These are phyloP conservation scores for Meyerozyma guilliermondii DNA, from an alignment of 1,139 yeast species.

Conservation along the genomic window DNA sequence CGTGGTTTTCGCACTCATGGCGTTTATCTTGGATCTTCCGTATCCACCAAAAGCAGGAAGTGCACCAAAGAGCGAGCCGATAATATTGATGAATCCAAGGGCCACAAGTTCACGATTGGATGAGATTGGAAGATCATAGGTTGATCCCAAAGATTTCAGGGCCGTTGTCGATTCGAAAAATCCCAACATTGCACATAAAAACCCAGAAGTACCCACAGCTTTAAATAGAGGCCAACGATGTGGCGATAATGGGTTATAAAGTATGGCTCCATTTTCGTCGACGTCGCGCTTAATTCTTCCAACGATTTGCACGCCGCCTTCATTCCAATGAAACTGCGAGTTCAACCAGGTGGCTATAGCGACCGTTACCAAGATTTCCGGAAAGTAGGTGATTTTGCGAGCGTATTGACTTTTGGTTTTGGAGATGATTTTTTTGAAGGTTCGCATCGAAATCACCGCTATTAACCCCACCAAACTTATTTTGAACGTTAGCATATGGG, in stretches of 20 bases:
- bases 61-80: constrained; percentile 68
- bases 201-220: constrained; percentile 50
- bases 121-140: constrained; percentile 61
- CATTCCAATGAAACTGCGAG: constrained; percentile 47
- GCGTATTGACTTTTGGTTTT: constrained; percentile 11
- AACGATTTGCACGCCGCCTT: constrained; percentile 58
- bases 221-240: constrained; percentile 30
- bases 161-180: constrained; percentile 95
- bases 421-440: constrained; percentile 33
- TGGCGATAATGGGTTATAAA: constrained; percentile 32
- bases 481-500: constrained; percentile 47
- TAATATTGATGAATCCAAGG: constrained; percentile 69
- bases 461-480: constrained; percentile 48
- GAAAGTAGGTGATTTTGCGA: constrained; percentile 50
- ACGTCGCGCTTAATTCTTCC: constrained; percentile 52
- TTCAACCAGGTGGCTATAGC: constrained; percentile 58
- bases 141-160: constrained; percentile 70
- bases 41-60: constrained; percentile 96
- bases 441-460: constrained; percentile 35
- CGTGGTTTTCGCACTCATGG: constrained; percentile 80
- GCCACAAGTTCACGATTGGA: constrained; percentile 79
- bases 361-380: constrained; percentile 80
- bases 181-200: constrained; percentile 82
- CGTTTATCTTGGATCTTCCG: constrained; percentile 87
- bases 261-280: constrained; percentile 10